Conservation (phyloP, 2,329 filamentous ascomycete genomes). For the Dothistroma pini region DNA sequence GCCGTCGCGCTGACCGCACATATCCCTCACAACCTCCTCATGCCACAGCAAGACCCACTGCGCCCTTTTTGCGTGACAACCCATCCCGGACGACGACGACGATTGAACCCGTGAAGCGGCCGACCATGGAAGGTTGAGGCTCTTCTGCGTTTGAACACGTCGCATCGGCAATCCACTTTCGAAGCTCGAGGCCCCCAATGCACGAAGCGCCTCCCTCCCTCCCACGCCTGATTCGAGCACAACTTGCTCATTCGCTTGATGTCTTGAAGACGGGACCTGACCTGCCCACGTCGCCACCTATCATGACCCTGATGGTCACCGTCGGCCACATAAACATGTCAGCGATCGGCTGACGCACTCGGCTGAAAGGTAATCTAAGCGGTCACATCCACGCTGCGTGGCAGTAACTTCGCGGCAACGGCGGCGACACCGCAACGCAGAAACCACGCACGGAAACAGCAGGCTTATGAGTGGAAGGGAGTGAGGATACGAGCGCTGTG, state of each 20-base stretch:
- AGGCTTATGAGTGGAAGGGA: not conserved
- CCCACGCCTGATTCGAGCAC: constrained; percentile 9
- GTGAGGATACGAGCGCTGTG: not conserved
- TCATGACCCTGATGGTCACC: not conserved
- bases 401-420: not conserved
- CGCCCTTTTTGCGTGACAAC: not conserved
- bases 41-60: not conserved
- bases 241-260: constrained; percentile 11
- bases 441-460: not conserved
- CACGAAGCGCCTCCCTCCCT: not conserved
- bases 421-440: not conserved
- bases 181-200: too few relatives aligned
- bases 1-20: not conserved
- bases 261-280: not conserved
- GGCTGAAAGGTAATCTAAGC: too few relatives aligned
- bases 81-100: not conserved
- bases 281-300: constrained; percentile 10
- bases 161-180: not conserved
- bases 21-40: not conserved
- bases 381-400: not conserved
- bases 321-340: not conserved
- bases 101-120: not conserved
- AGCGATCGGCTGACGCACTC: not conserved
- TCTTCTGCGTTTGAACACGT: constrained; percentile 2
- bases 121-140: not conserved